Evolutionary conservation across 2,329 filamentous ascomycete species (phyloP), one percentile per base, ranked within the genome.

Genomic region (Aspergillus unguis): DNA sequence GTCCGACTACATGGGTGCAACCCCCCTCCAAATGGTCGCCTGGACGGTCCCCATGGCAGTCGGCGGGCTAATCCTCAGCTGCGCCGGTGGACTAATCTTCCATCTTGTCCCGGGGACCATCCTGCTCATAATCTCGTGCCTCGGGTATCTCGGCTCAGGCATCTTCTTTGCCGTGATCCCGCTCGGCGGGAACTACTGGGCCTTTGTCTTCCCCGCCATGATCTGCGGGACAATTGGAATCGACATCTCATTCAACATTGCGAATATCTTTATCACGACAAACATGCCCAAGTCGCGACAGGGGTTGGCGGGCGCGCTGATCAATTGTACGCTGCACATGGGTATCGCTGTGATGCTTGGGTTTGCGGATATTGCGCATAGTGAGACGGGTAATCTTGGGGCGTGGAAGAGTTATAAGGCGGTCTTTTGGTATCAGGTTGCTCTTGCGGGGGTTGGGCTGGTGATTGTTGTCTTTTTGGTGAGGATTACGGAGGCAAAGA

Each of bases 201-300:
- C 85, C 0, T 91, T 81, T 62, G 77, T 89, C 25, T 90, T 92
- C 63, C 85, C 87, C 37, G 54, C 71, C 1, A 79, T 77, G 74
- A 71, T 80, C 3, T 82, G 84, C 57, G 80, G 79, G 9, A 92
- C 88, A 0, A 75, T 91, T 32, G 87, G 85, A 17, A 84, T 91
- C 54, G 88, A 92, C 63, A 83, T 91, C 50, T 84, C 83, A 5
- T 91, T 86, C 71, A 90, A 86, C 63, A 80, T 91, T 1, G 82
- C 85, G 17, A 91, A 87, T 62, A 81, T 92, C 54, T 92, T 88
- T 70, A 87, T 90, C 66, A 90, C 87, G 0, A 90, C 87, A 0
- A 82, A 80, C 10, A 75, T 91, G 57, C 86, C 87, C 0, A 76
- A 77, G 4, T 77, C 80, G 9, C 77, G 84, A 45, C 88, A 92